phyloP scores from a whole-genome alignment of 768 basidiomycete genomes.

The Calvatia gigantea region DNA sequence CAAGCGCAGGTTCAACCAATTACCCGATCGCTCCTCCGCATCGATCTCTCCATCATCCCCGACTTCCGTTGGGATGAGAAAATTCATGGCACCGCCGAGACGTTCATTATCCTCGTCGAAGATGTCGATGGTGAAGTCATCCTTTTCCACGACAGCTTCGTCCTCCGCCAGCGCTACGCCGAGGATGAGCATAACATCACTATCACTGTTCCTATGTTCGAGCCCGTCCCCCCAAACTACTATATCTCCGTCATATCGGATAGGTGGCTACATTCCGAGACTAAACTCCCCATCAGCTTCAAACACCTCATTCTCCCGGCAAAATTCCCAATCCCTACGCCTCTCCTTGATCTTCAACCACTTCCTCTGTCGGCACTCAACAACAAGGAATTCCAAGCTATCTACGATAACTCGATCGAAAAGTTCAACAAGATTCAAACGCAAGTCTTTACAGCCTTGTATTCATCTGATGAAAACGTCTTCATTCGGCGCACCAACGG shows the following conservation, averaged over 20 bases:
- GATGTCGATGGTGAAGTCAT: constrained; percentile 97
- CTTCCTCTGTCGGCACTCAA: constrained; percentile 89
- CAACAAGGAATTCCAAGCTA: constrained; percentile 86
- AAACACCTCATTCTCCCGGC: constrained; percentile 97
- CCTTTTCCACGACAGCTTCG: constrained; percentile 91
- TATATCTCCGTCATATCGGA: constrained; percentile 95
- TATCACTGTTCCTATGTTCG: constrained; percentile 93
- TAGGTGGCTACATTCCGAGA: constrained; percentile 94
- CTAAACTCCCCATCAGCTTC: constrained; percentile 92
- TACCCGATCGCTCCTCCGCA: constrained; percentile 86
- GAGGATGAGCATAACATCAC: constrained; percentile 94
- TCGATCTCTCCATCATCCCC: constrained; percentile 93
- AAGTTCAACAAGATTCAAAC: constrained; percentile 99
- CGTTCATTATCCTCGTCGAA: constrained; percentile 92
- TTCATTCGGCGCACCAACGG: constrained; percentile 96
- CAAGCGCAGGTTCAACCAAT: constrained; percentile 97
- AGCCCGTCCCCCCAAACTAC: constrained; percentile 97
- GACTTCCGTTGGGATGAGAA: constrained; percentile 99
- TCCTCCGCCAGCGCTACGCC: constrained; percentile 88
- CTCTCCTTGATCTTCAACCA: constrained; percentile 88
- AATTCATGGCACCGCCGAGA: constrained; percentile 83
- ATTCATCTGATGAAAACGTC: constrained; percentile 94
- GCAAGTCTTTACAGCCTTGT: constrained; percentile 97
- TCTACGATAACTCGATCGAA: constrained; percentile 77
- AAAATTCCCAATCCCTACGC: constrained; percentile 91